These are phyloP conservation scores for Omphalotus guepiniiformis DNA, from an alignment of 768 basidiomycete species.

Conservation along the genomic window DNA sequence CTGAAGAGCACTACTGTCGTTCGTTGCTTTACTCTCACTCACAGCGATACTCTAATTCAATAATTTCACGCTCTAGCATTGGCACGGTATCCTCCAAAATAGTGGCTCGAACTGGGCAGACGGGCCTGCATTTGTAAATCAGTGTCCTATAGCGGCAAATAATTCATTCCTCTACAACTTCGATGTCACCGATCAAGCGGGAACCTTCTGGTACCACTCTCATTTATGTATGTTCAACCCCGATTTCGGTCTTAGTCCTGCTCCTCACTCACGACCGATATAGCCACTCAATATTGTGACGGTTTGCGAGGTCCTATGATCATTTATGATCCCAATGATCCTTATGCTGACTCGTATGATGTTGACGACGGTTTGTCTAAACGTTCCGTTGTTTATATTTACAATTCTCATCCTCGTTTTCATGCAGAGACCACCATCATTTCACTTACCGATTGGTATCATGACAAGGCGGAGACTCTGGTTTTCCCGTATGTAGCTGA, in stretches of 20 bases:
- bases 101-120: constrained; percentile 14
- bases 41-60: not conserved
- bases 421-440: constrained; percentile 26
- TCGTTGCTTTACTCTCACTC: constrained; percentile 4
- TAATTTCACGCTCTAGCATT: constrained; percentile 9
- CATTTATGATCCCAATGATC: constrained; percentile 27
- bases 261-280: constrained; percentile 33
- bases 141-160: constrained; percentile 26
- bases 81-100: constrained; percentile 20
- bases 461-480: constrained; percentile 3
- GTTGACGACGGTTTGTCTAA: constrained; percentile 18
- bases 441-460: constrained; percentile 33
- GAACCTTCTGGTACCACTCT: constrained; percentile 17
- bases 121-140: constrained; percentile 15
- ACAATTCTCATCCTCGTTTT: not conserved
- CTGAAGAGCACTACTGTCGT: constrained; percentile 34
- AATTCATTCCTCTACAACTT: constrained; percentile 27
- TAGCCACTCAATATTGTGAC: constrained; percentile 35
- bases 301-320: constrained; percentile 35
- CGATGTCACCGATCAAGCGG: constrained; percentile 21
- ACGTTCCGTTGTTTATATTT: not conserved
- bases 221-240: constrained; percentile 19
- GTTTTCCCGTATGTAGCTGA: constrained; percentile 4
- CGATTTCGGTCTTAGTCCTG: constrained; percentile 20
- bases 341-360: constrained; percentile 16